Evolutionary conservation across 2,329 filamentous ascomycete genomes (phyloP).

Genomic region (Xylaria polymorpha): DNA sequence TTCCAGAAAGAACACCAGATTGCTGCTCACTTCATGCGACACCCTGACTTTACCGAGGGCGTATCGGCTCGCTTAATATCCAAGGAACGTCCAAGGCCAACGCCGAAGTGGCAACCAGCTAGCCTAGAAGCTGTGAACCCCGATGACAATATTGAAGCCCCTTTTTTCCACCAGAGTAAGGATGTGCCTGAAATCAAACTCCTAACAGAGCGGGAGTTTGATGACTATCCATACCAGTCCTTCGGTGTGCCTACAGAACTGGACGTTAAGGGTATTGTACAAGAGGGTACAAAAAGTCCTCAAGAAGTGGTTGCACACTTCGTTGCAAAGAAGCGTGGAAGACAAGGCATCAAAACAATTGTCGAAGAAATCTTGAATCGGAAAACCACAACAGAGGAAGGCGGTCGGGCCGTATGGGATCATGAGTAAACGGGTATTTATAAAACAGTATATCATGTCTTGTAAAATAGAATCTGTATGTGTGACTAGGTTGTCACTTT

Average conservation of each 20-base stretch:
- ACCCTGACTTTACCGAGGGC: constrained; percentile 91
- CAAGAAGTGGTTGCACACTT: constrained; percentile 73
- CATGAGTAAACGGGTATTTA: constrained; percentile 11
- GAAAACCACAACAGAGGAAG: constrained; percentile 64
- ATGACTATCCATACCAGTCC: constrained; percentile 76
- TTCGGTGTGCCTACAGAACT: constrained; percentile 80
- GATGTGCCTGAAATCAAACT: constrained; percentile 65
- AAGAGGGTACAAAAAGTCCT: constrained; percentile 54
- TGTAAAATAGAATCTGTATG: constrained; percentile 38
- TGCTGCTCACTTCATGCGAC: constrained; percentile 86
- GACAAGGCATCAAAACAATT: constrained; percentile 76
- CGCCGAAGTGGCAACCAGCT: constrained; percentile 80
- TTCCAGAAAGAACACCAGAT: constrained; percentile 90
- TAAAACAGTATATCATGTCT: constrained; percentile 24
- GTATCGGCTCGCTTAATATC: constrained; percentile 83
- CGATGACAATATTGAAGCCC: constrained; percentile 65
- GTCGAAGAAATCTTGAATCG: constrained; percentile 75
- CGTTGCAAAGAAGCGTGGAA: constrained; percentile 66
- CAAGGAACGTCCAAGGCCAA: constrained; percentile 62
- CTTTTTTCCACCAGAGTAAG: constrained; percentile 73
- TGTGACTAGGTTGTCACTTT: neutral
- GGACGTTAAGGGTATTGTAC: constrained; percentile 63
- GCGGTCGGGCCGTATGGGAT: constrained; percentile 59
- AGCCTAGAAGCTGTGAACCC: constrained; percentile 74
- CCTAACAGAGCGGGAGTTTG: constrained; percentile 72